Evolutionary conservation across 2,329 filamentous ascomycete genomes (phyloP), one percentile per base, ranked within the genome.

Genomic region (Sarocladium kiliense): DNA sequence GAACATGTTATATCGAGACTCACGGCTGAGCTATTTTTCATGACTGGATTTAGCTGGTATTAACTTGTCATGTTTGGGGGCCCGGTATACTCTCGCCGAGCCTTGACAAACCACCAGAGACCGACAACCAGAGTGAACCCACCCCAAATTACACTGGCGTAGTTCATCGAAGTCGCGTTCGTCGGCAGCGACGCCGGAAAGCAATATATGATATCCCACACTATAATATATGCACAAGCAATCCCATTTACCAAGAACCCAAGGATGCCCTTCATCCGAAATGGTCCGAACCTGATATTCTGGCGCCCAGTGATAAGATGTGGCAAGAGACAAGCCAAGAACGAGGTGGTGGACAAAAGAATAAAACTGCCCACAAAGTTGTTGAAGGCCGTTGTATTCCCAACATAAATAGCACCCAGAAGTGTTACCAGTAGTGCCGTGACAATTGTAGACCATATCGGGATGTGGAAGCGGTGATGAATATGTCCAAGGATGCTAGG

Each of bases 351-450:
- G 12, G 67, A 71, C 7, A 71, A 61, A 0, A 72, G 63, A 27
- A 73, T 71, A 56, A 72, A 74, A 27, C 66, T 69, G 10, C 82
- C 82, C 7, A 88, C 79, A 25, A 89, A 81, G 0, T 85, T 85
- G 41, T 81, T 79, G 69, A 89, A 89, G 0, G 86, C 86, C 0
- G 83, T 85, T 1, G 75, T 78, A 57, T 76, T 83, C n/a, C 81
- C 85, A 1, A 89, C 77, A 59, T 87, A 88, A 44, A 89, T 84
- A 41, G 74, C 76, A 0, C 84, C 85, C 0, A 89, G 71, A 2
- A 85, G 65, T 0, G 82, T 82, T 0, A 72, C 65, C 1, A 75
- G 60, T 0, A 64, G 59, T 1, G 66, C 71, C 23, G 77, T 77
- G 68, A 71, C 77, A 59, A 64, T 71, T 61, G 61, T 89, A 2